Conservation (phyloP, 108 stramenopile species). For the Aurantiochytrium sp. region DNA sequence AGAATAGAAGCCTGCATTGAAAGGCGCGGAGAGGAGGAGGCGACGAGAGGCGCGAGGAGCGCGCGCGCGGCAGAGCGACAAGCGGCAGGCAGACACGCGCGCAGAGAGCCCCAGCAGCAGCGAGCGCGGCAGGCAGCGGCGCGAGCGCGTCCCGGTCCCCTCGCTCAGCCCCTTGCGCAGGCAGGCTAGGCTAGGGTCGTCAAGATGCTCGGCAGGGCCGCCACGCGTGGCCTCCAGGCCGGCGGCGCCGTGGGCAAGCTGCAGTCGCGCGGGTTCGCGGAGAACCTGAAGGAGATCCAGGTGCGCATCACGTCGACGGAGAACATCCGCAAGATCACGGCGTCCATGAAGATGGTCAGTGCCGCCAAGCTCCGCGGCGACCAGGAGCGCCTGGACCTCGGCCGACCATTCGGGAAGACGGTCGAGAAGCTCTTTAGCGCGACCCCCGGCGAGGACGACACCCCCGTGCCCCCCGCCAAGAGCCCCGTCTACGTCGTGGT, state of each 20-base stretch:
- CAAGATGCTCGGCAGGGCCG: not conserved
- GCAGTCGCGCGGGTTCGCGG: conserved; percentile 18
- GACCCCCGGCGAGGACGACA: conserved; percentile 68
- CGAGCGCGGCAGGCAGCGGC: too few relatives aligned
- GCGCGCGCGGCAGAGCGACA: not conserved
- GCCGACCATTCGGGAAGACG: conserved; percentile 55
- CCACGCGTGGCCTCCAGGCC: not conserved
- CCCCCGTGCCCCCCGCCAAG: conserved; percentile 55
- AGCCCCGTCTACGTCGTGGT: conserved; percentile 83
- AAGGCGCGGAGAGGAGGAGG: too few relatives aligned
- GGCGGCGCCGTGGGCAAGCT: conserved; percentile 29
- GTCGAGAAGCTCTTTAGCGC: conserved; percentile 50
- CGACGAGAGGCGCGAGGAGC: not conserved
- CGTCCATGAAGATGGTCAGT: conserved; percentile 99
- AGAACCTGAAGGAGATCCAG: conserved; percentile 30
- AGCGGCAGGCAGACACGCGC: too few relatives aligned
- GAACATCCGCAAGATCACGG: conserved; percentile 97
- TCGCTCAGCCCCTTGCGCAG: too few relatives aligned
- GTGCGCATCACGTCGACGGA: conserved; percentile 94
- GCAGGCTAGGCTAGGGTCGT: too few relatives aligned
- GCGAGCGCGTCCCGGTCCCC: too few relatives aligned
- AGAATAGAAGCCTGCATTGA: too few relatives aligned
- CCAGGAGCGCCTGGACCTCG: conserved; percentile 62
- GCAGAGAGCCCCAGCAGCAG: too few relatives aligned
- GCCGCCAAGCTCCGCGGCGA: conserved; percentile 99